Base-by-base conservation (phyloP, 2,329 filamentous ascomycete genomes). In the Zelopaecilomyces penicillatus region DNA sequence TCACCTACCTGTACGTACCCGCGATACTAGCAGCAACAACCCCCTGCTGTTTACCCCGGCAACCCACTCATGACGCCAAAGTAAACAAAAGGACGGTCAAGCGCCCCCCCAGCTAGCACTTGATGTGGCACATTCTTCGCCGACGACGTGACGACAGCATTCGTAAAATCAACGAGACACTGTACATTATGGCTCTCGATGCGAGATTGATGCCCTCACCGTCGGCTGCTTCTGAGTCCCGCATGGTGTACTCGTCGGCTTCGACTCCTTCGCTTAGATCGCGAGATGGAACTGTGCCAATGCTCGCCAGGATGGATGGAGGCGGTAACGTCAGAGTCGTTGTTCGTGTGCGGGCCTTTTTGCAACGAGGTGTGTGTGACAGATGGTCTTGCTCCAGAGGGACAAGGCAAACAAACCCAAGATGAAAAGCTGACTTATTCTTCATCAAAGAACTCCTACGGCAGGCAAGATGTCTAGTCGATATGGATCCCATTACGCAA, bases 401-500 rank as follows among this genome's bases (percentile, higher is more conserved):
- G 56, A 37, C 27, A 37, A 40, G 45, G 43, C 26, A 12, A 9
- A 9, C 9, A 34, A 9, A 34, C 9, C 8, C 32, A 9, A 38
- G 45, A 41, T 49, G 57, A 39, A 5, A 6, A 34, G 12, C 8
- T 2, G 38, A 39, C 33, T 43, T 31, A 44, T 41, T n/a, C 1
- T 11, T 32, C 4, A 7, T 8, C 30, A 36, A 60, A 97, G 93
- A 98, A 64, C 76, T 84, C 57, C 80, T 94, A 44, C 81, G 85
- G 58, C 77, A 82, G 44, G 85, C 89, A 49, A 75, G 84, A 72
- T 97, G 93, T 62, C 75, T 98, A 37, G 85, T 98, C 53, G 76
- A 81, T 50, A 98, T 98, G 93, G 83, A 96, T 61, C 89, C 91
- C 26, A 69, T 78, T 31, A 89, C 84, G 2, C 88, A 98, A 67